A percentile compares a stretch with the other conserved stretches of the same genome.
phyloP scores from a whole-genome alignment of 371 early-diverging fungal genomes.

The Zancudomyces culisetae region DNA sequence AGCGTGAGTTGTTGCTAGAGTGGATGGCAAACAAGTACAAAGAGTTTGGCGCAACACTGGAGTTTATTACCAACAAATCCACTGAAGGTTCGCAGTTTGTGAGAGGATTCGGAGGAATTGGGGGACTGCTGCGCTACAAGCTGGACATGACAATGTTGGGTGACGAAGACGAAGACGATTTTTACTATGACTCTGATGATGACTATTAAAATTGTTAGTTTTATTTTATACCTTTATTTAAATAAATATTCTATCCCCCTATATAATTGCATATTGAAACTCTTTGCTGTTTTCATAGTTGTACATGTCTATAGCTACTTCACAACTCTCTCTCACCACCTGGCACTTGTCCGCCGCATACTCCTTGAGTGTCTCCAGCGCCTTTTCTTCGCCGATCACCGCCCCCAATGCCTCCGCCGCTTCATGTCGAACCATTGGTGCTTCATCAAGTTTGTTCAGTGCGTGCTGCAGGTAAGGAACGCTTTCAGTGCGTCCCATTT shows the following conservation, averaged over 20 bases:
- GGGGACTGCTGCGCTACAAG: slow-evolving; percentile 96
- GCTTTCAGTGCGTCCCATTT: slow-evolving; percentile 83
- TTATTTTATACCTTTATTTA: slow-evolving; percentile 1
- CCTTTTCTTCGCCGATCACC: slow-evolving; percentile 77
- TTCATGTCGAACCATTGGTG: slow-evolving; percentile 97
- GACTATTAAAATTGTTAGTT: background rate
- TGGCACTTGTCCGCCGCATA: slow-evolving; percentile 58
- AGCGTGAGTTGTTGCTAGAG: slow-evolving; percentile 43
- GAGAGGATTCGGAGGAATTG: slow-evolving; percentile 99
- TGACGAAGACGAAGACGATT: slow-evolving; percentile 11
- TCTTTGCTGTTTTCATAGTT: slow-evolving; percentile 65
- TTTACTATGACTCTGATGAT: slow-evolving; percentile 12
- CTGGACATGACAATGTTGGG: slow-evolving; percentile 24
- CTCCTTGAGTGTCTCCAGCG: slow-evolving; percentile 46
- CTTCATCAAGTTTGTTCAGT: slow-evolving; percentile 53
- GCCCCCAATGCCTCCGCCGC: slow-evolving; percentile 99
- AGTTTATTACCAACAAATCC: slow-evolving; percentile 94
- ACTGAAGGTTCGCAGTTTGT: slow-evolving; percentile 98
- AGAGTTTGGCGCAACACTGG: slow-evolving; percentile 84
- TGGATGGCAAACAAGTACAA: slow-evolving; percentile 98
- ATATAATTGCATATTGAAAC: slow-evolving; percentile 24
- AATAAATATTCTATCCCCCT: slow-evolving; percentile 4
- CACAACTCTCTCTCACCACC: slow-evolving; percentile 91
- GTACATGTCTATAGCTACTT: slow-evolving; percentile 94
- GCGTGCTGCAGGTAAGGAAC: slow-evolving; percentile 70